Evolutionary conservation across 2,329 filamentous ascomycete genomes (phyloP), one percentile per base, ranked within the genome.

Genomic region (Aspergillus quadrilineatus): DNA sequence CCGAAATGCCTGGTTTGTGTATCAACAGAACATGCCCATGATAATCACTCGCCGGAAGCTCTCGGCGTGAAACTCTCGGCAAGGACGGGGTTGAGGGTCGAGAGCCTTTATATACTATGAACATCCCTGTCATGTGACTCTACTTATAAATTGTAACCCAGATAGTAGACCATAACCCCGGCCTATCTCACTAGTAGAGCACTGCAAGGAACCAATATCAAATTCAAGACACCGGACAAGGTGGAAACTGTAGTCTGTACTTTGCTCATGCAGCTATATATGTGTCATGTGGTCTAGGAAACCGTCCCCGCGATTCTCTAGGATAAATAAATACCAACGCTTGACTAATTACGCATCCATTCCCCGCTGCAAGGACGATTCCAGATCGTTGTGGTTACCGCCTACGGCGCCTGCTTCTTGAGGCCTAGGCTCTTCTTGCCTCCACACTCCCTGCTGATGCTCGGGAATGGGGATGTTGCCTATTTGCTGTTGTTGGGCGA

Each of bases 401-500:
- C 74, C 68, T 67, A 75, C 69, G 29, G 76, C 73, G 45, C 66
- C 62, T 44, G 75, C 73, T 68, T 85, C 82, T 70, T 87, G 84
- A 46, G 85, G 85, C 63, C 84, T 77, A 10, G 85, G 85, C 59
- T 87, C 82, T 66, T 87, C 84, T 59, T 83, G 81, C 57, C 78
- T 78, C 66, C 81, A 79, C 54, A 65, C 67, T 29, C 82, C 78
- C 60, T 82, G 79, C 64, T 83, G 82, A 65, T 83, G 78, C 42
- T 86, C 80, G 9, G 85, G 85, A 60, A 88, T 87, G 4, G 85
- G 85, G 36, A 87, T 82, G 58, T 83, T 81, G 53, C 68, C 61
- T 53, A 62, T 74, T 64, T 79, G 75, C 60, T 78, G 74, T 52
- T 73, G 69, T 59, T 74, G 71, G 65, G 65, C 65, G 46, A 66